A percentile compares a stretch with the other conserved stretches of the same genome.
Evolutionary conservation across 2,329 filamentous ascomycete genomes (phyloP).

Genomic region (Colletotrichum cuscutae): DNA sequence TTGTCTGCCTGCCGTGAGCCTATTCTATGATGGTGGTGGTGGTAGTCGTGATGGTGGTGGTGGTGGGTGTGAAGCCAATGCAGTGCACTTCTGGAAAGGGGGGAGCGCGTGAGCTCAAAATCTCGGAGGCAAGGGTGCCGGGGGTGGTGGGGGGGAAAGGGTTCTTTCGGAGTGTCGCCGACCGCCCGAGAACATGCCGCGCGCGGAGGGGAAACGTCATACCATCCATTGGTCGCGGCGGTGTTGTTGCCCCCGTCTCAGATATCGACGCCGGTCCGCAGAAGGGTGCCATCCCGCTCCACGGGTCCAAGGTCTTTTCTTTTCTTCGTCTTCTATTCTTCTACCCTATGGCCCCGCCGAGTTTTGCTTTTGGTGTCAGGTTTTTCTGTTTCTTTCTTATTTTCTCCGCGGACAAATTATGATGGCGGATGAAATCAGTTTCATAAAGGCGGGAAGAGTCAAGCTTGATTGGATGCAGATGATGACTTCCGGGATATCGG

Average conservation of each 20-base stretch:
- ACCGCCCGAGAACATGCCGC: slow-evolving; percentile 24
- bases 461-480: not conserved
- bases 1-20: not conserved
- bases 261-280: not conserved
- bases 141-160: not conserved
- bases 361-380: not conserved
- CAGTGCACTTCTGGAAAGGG: not conserved
- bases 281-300: not conserved
- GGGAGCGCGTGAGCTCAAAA: slow-evolving; percentile 12
- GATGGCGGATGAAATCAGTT: not conserved
- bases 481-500: not conserved
- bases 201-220: not conserved
- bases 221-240: not conserved
- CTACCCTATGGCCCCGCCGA: not conserved
- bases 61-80: not conserved
- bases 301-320: not conserved
- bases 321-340: not conserved
- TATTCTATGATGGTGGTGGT: not conserved
- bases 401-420: not conserved
- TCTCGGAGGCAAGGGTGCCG: slow-evolving; percentile 31
- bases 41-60: not conserved
- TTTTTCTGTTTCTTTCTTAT: not conserved
- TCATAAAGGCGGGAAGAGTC: not conserved
- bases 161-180: slow-evolving; percentile 18
- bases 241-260: not conserved